Conservation (phyloP, 441 rosid genomes). For the Corymbia citriodora region DNA sequence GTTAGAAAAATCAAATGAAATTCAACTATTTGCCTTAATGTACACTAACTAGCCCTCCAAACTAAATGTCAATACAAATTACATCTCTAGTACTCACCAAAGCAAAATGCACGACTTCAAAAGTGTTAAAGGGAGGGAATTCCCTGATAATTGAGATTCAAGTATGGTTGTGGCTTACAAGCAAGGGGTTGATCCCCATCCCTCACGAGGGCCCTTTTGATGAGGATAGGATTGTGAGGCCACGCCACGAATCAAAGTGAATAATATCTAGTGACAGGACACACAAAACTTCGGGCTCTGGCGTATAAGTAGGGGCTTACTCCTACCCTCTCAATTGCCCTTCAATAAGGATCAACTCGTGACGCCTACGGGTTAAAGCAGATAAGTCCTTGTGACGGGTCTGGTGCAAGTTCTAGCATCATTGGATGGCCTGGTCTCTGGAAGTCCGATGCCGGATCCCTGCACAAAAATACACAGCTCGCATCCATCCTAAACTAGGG, state of each 20-base stretch:
- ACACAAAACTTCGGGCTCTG: not conserved
- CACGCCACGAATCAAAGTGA: accelerated
- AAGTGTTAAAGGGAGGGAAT: not conserved
- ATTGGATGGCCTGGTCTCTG: not conserved
- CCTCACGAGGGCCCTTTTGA: accelerated
- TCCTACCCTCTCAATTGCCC: not conserved
- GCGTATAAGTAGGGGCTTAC: not conserved
- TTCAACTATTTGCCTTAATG: not conserved
- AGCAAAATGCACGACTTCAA: not conserved
- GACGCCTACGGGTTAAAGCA: not conserved
- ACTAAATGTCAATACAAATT: not conserved
- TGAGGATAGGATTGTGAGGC: not conserved
- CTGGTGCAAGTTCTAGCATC: not conserved
- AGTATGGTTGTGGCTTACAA: not conserved
- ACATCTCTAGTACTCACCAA: not conserved
- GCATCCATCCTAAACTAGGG: not conserved
- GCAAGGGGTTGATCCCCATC: accelerated
- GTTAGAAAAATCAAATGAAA: not conserved
- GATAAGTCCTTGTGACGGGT: not conserved
- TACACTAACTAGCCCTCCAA: not conserved
- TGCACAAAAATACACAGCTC: not conserved
- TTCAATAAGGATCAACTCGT: not conserved
- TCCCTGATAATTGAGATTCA: not conserved
- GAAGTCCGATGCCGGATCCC: not conserved
- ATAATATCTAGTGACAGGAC: accelerated